Conservation (phyloP, 495 filamentous ascomycete species). For the Evernia prunastri region DNA sequence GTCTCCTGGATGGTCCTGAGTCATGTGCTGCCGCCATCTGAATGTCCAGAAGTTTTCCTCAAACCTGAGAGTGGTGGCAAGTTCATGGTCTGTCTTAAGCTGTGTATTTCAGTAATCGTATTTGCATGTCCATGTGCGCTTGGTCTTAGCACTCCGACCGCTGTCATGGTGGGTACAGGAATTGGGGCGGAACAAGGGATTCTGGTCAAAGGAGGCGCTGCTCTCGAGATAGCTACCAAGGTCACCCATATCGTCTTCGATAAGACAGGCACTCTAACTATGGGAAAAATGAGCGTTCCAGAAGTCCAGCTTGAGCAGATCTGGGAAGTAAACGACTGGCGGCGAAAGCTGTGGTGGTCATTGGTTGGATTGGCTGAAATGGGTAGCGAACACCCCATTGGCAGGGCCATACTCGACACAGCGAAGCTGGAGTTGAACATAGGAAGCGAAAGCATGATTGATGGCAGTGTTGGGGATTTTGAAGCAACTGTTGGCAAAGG, state of each 20-base stretch:
- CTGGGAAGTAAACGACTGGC: conserved; percentile 65
- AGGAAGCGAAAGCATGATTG: conserved; percentile 63
- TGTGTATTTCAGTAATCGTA: conserved; percentile 98
- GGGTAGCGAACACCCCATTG: conserved; percentile 92
- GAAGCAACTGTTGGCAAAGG: conserved; percentile 78
- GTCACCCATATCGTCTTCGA: conserved; percentile 95
- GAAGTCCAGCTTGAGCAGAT: conserved; percentile 55
- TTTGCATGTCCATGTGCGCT: conserved; percentile 97
- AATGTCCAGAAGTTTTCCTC: conserved; percentile 87
- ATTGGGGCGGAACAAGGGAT: conserved; percentile 97
- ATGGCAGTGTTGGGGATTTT: conserved; percentile 80
- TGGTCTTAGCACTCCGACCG: conserved; percentile 88
- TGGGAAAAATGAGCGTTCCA: conserved; percentile 89
- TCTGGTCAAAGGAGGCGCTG: conserved; percentile 90
- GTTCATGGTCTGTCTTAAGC: conserved; percentile 92
- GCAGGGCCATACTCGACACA: conserved; percentile 68
- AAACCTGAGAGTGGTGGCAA: conserved; percentile 73
- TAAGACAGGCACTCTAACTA: conserved; percentile 94
- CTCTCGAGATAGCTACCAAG: conserved; percentile 86
- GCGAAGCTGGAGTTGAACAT: conserved; percentile 70
- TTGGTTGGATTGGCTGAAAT: conserved; percentile 89
- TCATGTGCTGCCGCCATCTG: conserved; percentile 57
- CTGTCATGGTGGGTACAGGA: conserved; percentile 97
- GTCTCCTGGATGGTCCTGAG: conserved; percentile 91
- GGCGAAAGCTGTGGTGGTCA: conserved; percentile 82